Conservation (phyloP, 768 basidiomycete genomes). For the Cyathus striatus region DNA sequence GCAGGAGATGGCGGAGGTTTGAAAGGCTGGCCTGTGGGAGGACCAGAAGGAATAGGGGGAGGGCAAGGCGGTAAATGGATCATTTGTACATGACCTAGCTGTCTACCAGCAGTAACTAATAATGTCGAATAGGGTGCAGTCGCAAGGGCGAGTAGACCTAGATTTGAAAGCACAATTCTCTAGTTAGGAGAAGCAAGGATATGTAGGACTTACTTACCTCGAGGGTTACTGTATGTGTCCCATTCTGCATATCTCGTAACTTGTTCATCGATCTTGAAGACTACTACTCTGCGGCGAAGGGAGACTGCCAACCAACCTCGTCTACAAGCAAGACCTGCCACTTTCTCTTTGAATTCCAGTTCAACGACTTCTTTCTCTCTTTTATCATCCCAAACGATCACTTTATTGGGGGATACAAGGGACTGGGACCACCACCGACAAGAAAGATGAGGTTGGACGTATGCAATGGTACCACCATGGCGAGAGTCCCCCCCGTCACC, state of each 20-base stretch:
- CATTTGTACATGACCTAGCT: constrained; percentile 85
- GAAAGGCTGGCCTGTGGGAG: constrained; percentile 42
- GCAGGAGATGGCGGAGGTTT: constrained; percentile 52
- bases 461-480: constrained; percentile 75
- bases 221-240: constrained; percentile 84
- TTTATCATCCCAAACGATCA: constrained; percentile 84
- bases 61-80: constrained; percentile 80
- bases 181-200: neutral
- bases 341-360: constrained; percentile 83
- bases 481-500: constrained; percentile 71
- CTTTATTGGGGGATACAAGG: constrained; percentile 91
- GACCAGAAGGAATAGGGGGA: constrained; percentile 50
- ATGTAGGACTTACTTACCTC: constrained; percentile 44
- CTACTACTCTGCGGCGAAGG: constrained; percentile 71
- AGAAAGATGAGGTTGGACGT: constrained; percentile 81
- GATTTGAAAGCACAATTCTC: constrained; percentile 1
- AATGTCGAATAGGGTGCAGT: constrained; percentile 74
- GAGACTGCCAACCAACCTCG: constrained; percentile 84
- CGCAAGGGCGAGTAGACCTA: constrained; percentile 77
- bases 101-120: constrained; percentile 81
- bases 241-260: constrained; percentile 68
- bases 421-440: constrained; percentile 82
- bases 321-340: constrained; percentile 74
- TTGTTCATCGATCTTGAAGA: constrained; percentile 64
- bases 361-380: constrained; percentile 77